These are phyloP conservation scores for Ustilago nuda DNA, from an alignment of 1,284 basidiomycete species.

Conservation along the genomic window DNA sequence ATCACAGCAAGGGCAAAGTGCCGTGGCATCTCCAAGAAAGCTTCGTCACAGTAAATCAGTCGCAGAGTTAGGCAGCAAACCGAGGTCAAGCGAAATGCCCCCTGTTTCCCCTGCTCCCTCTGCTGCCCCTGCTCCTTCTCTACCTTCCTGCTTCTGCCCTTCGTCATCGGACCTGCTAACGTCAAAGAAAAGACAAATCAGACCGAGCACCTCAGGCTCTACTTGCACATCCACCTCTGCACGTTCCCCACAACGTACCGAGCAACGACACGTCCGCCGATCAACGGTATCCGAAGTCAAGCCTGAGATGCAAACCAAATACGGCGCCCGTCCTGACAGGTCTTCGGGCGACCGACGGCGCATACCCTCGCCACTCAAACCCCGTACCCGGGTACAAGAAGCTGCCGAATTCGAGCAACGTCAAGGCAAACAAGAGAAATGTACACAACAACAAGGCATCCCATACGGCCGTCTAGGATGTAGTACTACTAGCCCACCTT, in stretches of 20 bases:
- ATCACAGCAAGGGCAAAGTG: background rate
- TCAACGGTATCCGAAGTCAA: slow-evolving; percentile 30
- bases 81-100: slow-evolving; percentile 7
- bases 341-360: slow-evolving; percentile 43
- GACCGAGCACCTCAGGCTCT: background rate
- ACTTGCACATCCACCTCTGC: background rate
- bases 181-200: background rate
- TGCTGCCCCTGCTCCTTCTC: slow-evolving; percentile 12
- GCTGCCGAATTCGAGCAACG: slow-evolving; percentile 15
- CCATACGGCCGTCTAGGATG: slow-evolving; percentile 22
- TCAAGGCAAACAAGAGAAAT: slow-evolving; percentile 6
- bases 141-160: background rate
- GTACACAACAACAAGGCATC: slow-evolving; percentile 26
- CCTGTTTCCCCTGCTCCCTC: slow-evolving; percentile 20
- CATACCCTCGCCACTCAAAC: slow-evolving; percentile 45
- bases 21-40: slow-evolving; percentile 14
- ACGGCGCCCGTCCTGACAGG: slow-evolving; percentile 33
- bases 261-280: slow-evolving; percentile 15
- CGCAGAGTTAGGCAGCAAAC: slow-evolving; percentile 31
- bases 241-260: slow-evolving; percentile 1
- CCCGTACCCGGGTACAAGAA: slow-evolving; percentile 24
- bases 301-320: background rate
- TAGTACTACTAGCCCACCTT: slow-evolving; percentile 26
- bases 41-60: slow-evolving; percentile 32
- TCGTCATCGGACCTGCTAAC: slow-evolving; percentile 4